phyloP scores from a whole-genome alignment of 352 stramenopile genomes.

The Phytophthora parvispora region DNA sequence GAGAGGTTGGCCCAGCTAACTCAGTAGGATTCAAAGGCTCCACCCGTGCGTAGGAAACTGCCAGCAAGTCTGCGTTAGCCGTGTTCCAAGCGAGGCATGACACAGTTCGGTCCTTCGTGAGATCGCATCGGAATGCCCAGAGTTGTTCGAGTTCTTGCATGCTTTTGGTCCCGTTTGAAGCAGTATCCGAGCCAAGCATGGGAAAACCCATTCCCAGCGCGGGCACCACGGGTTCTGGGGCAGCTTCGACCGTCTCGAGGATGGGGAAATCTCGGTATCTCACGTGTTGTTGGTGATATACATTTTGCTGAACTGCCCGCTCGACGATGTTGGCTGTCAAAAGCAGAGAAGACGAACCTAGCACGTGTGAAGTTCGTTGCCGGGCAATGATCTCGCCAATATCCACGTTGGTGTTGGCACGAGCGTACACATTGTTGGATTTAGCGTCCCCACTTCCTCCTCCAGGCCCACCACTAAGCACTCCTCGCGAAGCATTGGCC shows the following conservation, averaged over 20 bases:
- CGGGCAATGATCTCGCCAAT: conserved; percentile 76
- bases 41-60: conserved; percentile 84
- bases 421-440: conserved; percentile 65
- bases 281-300: conserved; percentile 88
- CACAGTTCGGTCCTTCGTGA: conserved; percentile 68
- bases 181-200: conserved; percentile 8
- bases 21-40: conserved; percentile 7
- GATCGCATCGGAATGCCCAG: conserved; percentile 78
- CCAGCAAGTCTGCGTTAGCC: conserved; percentile 91
- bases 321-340: conserved; percentile 79
- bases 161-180: conserved; percentile 3
- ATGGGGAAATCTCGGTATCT: conserved; percentile 85
- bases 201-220: conserved; percentile 23
- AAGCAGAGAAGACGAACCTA: conserved; percentile 68
- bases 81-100: conserved; percentile 90
- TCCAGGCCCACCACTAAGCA: conserved; percentile 44
- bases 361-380: conserved; percentile 72
- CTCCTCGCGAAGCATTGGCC: conserved; percentile 50
- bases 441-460: conserved; percentile 57
- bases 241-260: conserved; percentile 23
- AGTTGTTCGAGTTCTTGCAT: conserved; percentile 66
- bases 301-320: conserved; percentile 90
- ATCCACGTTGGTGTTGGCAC: conserved; percentile 80
- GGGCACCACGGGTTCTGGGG: conserved; percentile 25
- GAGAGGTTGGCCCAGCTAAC: background rate